phyloP scores from a whole-genome alignment of 805 yeast species.

The Lachancea sp. region DNA sequence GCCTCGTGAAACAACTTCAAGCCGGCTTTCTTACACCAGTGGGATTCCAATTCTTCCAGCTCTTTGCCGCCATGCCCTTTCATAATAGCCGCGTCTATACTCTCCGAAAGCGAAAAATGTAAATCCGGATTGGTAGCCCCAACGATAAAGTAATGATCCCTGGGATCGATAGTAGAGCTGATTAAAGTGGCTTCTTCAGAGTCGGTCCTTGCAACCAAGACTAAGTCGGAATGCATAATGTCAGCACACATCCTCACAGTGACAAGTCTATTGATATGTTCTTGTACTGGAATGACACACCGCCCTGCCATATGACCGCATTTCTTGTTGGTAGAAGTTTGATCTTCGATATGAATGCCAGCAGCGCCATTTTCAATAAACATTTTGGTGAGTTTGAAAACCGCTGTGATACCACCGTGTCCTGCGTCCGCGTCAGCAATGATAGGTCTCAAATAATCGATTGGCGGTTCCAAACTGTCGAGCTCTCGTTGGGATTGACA shows the following conservation, averaged over 20 bases:
- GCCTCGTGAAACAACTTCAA: constrained; percentile 88
- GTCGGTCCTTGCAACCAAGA: constrained; percentile 92
- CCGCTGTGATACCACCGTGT: constrained; percentile 97
- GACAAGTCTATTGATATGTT: constrained; percentile 89
- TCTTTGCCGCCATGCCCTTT: constrained; percentile 66
- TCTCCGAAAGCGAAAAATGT: constrained; percentile 59
- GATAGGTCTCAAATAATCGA: constrained; percentile 88
- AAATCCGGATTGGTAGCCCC: constrained; percentile 86
- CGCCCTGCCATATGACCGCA: constrained; percentile 99
- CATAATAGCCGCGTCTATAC: constrained; percentile 75
- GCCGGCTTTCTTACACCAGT: constrained; percentile 79
- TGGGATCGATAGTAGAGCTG: constrained; percentile 86
- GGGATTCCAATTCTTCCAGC: constrained; percentile 66
- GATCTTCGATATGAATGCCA: constrained; percentile 97
- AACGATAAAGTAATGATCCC: constrained; percentile 88
- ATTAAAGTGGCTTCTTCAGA: constrained; percentile 95
- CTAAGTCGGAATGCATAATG: constrained; percentile 78
- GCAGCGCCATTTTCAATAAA: constrained; percentile 98
- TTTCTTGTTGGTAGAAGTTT: constrained; percentile 97
- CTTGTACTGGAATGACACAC: constrained; percentile 95
- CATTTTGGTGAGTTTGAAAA: constrained; percentile 89
- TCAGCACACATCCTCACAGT: constrained; percentile 95
- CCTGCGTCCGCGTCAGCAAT: constrained; percentile 98
- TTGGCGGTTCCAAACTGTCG: constrained; percentile 64
- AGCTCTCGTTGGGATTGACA: constrained; percentile 50